Conservation (phyloP, 2,329 filamentous ascomycete genomes). For the Chlorencoelia australis region DNA sequence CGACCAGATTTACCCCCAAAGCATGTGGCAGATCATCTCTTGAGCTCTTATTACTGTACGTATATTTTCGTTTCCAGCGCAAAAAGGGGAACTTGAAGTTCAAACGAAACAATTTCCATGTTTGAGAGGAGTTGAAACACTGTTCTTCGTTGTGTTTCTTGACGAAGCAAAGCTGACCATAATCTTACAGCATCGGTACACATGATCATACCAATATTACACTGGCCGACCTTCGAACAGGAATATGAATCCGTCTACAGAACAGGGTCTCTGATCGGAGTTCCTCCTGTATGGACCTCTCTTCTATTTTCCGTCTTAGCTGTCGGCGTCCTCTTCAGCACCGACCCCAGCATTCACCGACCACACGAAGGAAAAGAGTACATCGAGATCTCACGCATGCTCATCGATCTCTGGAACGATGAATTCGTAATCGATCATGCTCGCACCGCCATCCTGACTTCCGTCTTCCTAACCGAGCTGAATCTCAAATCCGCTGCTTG, state of each 20-base stretch:
- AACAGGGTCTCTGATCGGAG: conserved; percentile 46
- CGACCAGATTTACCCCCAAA: conserved; percentile 61
- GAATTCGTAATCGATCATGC: conserved; percentile 67
- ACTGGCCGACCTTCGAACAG: conserved; percentile 75
- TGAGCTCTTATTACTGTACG: conserved; percentile 69
- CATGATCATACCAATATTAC: conserved; percentile 71
- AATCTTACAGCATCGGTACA: conserved; percentile 71
- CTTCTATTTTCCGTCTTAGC: conserved; percentile 78
- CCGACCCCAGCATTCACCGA: conserved; percentile 43
- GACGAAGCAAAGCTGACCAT: no score
- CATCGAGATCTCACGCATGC: conserved; percentile 58
- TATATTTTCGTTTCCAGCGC: no score
- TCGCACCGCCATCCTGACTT: conserved; percentile 60
- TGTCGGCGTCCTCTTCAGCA: conserved; percentile 66
- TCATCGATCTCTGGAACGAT: conserved; percentile 75
- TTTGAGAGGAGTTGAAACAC: no score
- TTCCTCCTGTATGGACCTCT: conserved; percentile 62
- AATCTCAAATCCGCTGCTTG: conserved; percentile 80
- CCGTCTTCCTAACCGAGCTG: conserved; percentile 73
- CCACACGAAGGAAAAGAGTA: conserved; percentile 52
- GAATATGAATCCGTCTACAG: conserved; percentile 71
- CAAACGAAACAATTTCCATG: no score
- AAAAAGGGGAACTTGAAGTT: no score
- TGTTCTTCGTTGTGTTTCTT: no score
- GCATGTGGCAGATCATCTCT: conserved; percentile 57